A percentile compares a stretch with the other conserved stretches of the same genome.
phyloP scores from a whole-genome alignment of 2,329 filamentous ascomycete genomes.

The Zymoseptoria pseudotritici region DNA sequence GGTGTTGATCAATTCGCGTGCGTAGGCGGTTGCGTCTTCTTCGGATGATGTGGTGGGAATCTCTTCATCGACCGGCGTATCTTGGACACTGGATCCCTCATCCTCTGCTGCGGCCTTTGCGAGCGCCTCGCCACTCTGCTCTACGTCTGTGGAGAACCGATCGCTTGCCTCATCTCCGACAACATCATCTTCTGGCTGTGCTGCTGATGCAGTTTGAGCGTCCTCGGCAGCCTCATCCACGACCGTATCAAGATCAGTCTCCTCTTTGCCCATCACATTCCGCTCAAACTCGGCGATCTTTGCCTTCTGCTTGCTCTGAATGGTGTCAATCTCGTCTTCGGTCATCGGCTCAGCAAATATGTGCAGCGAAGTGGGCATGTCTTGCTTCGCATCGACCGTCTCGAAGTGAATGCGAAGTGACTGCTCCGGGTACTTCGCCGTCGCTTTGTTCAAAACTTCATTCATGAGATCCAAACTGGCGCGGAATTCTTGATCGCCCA shows the following conservation, averaged over 20 bases:
- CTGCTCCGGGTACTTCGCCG: conserved; percentile 63
- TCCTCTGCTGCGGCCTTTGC: not conserved
- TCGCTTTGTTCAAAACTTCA: conserved; percentile 67
- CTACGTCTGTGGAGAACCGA: not conserved
- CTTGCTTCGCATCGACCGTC: conserved; percentile 28
- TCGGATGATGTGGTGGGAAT: not conserved
- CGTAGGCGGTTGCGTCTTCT: conserved; percentile 5
- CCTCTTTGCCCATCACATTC: conserved; percentile 26
- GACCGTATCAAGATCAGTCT: not conserved
- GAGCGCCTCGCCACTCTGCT: not conserved
- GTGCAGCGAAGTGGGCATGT: conserved; percentile 59
- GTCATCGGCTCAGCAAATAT: conserved; percentile 82
- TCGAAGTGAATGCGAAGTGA: conserved; percentile 37
- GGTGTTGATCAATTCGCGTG: conserved; percentile 2
- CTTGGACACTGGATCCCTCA: not conserved
- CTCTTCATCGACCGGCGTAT: not conserved
- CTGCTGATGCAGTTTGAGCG: not conserved
- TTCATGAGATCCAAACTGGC: conserved; percentile 73
- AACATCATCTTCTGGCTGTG: conserved; percentile 1
- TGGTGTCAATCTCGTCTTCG: conserved; percentile 60
- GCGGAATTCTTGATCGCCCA: conserved; percentile 82
- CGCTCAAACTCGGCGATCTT: conserved; percentile 63
- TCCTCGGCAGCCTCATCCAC: conserved; percentile 11
- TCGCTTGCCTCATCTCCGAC: not conserved
- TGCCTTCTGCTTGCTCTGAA: conserved; percentile 62